Percentiles rank a stretch among this genome's conserved stretches.
phyloP scores from a whole-genome alignment of 2,329 filamentous ascomycete genomes.

The Achaetomium macrosporum region DNA sequence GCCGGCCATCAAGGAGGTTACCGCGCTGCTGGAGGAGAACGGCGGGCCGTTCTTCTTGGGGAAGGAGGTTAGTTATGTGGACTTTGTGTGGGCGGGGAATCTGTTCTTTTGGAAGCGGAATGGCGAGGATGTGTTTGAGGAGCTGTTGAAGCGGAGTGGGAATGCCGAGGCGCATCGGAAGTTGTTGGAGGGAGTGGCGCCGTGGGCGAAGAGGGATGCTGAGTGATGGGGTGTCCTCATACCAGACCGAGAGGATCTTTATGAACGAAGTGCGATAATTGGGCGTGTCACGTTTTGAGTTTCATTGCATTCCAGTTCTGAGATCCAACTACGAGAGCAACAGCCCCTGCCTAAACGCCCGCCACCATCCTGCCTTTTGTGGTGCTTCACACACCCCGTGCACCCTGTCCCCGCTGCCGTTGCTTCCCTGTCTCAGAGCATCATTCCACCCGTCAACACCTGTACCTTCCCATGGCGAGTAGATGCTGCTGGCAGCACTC shows the following conservation, averaged over 20 bases:
- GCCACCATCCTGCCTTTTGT: conserved; percentile 3
- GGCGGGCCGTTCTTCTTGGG: conserved; percentile 56
- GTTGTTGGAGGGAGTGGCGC: conserved; percentile 36
- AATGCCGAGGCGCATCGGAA: conserved; percentile 34
- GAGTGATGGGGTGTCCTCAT: conserved; percentile 24
- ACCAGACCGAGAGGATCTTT: too few species aligned
- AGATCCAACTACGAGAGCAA: conserved; percentile 1
- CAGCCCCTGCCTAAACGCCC: conserved; percentile 1
- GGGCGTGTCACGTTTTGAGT: too few species aligned
- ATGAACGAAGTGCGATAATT: too few species aligned
- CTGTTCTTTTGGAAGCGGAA: conserved; percentile 34
- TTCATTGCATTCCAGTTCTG: too few species aligned
- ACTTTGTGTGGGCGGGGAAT: conserved; percentile 42
- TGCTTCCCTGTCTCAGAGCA: not conserved
- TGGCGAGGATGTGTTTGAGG: conserved; percentile 32
- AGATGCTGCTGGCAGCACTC: not conserved
- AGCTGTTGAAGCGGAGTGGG: conserved; percentile 33
- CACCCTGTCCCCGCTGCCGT: not conserved
- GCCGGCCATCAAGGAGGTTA: conserved; percentile 31
- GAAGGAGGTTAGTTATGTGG: conserved; percentile 47
- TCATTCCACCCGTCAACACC: not conserved
- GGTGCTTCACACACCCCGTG: not conserved
- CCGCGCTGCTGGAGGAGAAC: conserved; percentile 46
- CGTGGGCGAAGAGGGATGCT: conserved; percentile 37
- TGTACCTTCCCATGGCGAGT: not conserved